These are phyloP conservation scores for Trichoderma koningii DNA, from an alignment of 2,329 filamentous ascomycete genomes.

Conservation along the genomic window DNA sequence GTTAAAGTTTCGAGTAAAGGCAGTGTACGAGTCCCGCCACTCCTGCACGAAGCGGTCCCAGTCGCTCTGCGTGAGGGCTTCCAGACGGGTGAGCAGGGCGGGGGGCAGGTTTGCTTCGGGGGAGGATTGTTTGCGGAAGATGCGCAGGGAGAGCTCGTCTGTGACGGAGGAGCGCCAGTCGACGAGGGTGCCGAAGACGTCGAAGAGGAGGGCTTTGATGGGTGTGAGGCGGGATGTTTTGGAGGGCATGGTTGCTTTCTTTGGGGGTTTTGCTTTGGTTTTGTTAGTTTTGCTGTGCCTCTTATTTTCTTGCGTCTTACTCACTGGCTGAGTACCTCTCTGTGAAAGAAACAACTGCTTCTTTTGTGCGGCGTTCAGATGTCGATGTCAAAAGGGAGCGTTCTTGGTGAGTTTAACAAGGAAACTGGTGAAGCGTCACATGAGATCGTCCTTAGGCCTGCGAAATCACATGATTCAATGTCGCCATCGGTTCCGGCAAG, in stretches of 20 bases:
- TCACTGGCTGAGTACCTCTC: too few relatives aligned
- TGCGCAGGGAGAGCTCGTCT: constrained; percentile 56
- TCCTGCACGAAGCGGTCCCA: constrained; percentile 68
- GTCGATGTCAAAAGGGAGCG: too few relatives aligned
- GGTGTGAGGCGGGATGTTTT: constrained; percentile 34
- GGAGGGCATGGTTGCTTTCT: constrained; percentile 33
- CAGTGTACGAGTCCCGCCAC: constrained; percentile 67
- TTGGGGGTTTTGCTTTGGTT: too few relatives aligned
- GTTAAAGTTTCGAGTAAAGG: constrained; percentile 60
- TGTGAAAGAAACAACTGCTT: too few relatives aligned
- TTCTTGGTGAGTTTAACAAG: background rate
- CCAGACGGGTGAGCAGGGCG: constrained; percentile 50
- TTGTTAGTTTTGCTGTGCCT: background rate
- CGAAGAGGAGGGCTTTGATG: constrained; percentile 67
- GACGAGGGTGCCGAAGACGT: constrained; percentile 79
- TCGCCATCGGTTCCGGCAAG: background rate
- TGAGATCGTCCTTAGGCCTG: constrained; percentile 5
- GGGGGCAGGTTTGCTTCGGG: constrained; percentile 49
- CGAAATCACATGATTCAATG: constrained; percentile 24
- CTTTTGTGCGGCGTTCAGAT: too few relatives aligned
- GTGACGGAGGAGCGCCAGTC: constrained; percentile 73
- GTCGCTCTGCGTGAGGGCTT: constrained; percentile 55
- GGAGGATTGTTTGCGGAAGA: constrained; percentile 47
- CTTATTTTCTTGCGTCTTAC: background rate
- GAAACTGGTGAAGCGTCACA: background rate